These are phyloP conservation scores for Fusarium redolens DNA, from an alignment of 2,329 filamentous ascomycete genomes.

Conservation along the genomic window DNA sequence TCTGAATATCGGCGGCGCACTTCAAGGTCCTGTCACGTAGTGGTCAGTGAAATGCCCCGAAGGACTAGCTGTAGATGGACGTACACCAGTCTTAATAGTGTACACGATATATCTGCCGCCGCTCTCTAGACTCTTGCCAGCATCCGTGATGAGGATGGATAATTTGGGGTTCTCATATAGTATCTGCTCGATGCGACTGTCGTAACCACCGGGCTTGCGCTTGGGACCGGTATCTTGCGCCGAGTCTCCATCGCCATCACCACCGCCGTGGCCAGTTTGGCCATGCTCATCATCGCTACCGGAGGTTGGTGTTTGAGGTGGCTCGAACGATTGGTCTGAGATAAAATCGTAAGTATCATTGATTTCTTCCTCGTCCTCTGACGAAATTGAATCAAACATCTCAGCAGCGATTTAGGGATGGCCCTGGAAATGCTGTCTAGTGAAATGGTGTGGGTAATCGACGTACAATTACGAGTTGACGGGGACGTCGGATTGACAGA, in stretches of 20 bases:
- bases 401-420: background rate
- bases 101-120: slow-evolving; percentile 96
- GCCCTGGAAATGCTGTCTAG: background rate
- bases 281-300: slow-evolving; percentile 71
- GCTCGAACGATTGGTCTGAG: slow-evolving; percentile 63
- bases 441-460: slow-evolving; percentile 5
- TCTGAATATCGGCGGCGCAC: slow-evolving; percentile 96
- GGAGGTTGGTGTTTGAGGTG: slow-evolving; percentile 77
- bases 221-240: slow-evolving; percentile 62
- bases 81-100: slow-evolving; percentile 92
- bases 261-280: slow-evolving; percentile 49
- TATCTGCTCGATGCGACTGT: slow-evolving; percentile 96
- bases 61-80: slow-evolving; percentile 40
- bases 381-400: slow-evolving; percentile 5
- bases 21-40: slow-evolving; percentile 79
- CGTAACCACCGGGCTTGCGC: slow-evolving; percentile 86
- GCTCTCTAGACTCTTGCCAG: slow-evolving; percentile 93
- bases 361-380: background rate
- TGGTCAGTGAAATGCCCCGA: slow-evolving; percentile 1
- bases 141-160: slow-evolving; percentile 91
- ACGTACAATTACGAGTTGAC: slow-evolving; percentile 67
- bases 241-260: slow-evolving; percentile 60
- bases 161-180: slow-evolving; percentile 94
- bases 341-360: slow-evolving; percentile 21
- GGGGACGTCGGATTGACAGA: slow-evolving; percentile 75